Percentiles rank a stretch among this genome's conserved stretches.
Conservation (phyloP, 768 basidiomycete species). For the Kwoniella bestiolae region DNA sequence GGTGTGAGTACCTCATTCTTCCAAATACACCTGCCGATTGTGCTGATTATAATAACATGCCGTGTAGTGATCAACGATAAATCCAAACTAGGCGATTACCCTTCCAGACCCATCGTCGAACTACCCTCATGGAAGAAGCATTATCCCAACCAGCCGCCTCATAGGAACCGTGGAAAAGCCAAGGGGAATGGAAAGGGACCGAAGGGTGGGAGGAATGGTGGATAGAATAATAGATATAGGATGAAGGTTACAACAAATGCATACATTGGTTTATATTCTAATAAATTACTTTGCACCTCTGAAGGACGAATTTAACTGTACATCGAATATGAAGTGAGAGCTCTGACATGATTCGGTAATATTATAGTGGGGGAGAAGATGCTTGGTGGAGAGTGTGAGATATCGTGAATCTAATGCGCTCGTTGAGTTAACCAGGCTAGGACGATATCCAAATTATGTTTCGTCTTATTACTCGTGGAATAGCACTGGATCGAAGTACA, state of each 20-base stretch:
- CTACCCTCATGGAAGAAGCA: conserved; percentile 48
- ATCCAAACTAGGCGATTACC: conserved; percentile 39
- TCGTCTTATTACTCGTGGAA: conserved; percentile 77
- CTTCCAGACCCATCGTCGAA: conserved; percentile 45
- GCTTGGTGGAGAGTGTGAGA: neutral
- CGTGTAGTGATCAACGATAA: conserved; percentile 31
- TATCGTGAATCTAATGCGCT: conserved; percentile 57
- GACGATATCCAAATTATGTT: conserved; percentile 90
- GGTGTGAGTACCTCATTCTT: conserved; percentile 45
- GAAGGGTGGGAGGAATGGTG: neutral
- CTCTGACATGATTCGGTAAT: too few species aligned
- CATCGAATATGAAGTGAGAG: neutral
- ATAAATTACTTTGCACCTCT: neutral
- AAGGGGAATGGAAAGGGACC: conserved; percentile 15
- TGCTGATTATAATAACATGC: neutral
- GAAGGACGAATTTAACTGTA: neutral
- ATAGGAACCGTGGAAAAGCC: conserved; percentile 1
- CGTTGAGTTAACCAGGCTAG: conserved; percentile 82
- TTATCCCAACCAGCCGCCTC: conserved; percentile 26
- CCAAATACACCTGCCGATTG: neutral
- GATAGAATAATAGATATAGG: neutral
- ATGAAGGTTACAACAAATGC: conserved; percentile 10
- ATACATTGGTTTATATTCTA: neutral
- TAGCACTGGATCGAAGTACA: too few species aligned
- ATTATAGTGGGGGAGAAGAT: too few species aligned